Percentiles rank a stretch among this genome's conserved stretches.
Evolutionary conservation across 148 eudicot species (phyloP).

Genomic region (Cornus florida): DNA sequence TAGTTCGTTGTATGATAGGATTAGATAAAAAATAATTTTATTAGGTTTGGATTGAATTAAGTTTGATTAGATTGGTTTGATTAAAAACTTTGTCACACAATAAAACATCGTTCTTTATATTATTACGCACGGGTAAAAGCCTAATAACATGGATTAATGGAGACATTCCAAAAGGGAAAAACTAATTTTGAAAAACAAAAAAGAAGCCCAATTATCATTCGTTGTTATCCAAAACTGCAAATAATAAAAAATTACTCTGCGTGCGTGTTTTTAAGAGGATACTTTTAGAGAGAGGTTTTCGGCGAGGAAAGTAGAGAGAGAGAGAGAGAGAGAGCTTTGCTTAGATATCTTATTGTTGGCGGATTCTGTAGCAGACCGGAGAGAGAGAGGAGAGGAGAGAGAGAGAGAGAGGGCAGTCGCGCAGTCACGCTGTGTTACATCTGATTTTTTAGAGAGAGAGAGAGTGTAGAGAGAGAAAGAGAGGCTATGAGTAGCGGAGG

Average conservation of each 20-base stretch:
- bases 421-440: neutral
- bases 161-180: too few species aligned
- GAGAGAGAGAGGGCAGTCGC: neutral
- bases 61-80: too few species aligned
- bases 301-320: neutral
- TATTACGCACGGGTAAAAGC: too few species aligned
- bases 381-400: neutral
- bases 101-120: too few species aligned
- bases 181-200: too few species aligned
- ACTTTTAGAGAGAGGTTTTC: conserved; percentile 1
- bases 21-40: too few species aligned
- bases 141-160: too few species aligned
- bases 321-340: neutral
- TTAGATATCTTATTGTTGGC: neutral
- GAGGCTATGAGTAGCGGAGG: conserved; percentile 31
- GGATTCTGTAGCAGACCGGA: neutral
- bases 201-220: neutral
- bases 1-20: too few species aligned
- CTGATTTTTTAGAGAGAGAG: conserved; percentile 3
- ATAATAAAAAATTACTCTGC: neutral
- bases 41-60: too few species aligned
- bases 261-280: neutral
- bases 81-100: too few species aligned
- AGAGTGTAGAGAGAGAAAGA: neutral
- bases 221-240: neutral